These are phyloP conservation scores for Rosa hybrid DNA, from an alignment of 331 rosid genomes.

Conservation along the genomic window DNA sequence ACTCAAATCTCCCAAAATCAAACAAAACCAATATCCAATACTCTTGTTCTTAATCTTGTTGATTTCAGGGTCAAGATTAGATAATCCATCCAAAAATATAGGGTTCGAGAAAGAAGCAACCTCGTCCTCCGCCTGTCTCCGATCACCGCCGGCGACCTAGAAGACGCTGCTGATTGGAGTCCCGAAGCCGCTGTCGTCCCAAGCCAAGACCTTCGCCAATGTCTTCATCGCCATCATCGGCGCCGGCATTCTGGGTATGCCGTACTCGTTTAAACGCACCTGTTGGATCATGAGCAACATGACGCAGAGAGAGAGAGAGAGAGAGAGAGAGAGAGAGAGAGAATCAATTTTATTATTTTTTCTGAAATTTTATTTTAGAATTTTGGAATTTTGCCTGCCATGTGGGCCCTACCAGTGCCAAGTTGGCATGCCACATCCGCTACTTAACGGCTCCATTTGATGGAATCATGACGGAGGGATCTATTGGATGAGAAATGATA, in stretches of 20 bases:
- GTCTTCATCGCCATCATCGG: conserved; percentile 61
- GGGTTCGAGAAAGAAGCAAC: conserved; percentile 20
- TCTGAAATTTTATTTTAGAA: too few relatives aligned
- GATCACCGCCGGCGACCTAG: conserved; percentile 33
- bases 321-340: too few relatives aligned
- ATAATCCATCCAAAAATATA: conserved; percentile 14
- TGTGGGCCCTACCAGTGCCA: too few relatives aligned
- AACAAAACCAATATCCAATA: not conserved
- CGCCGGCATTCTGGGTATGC: conserved; percentile 58
- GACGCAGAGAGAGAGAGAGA: not conserved
- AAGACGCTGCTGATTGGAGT: conserved; percentile 27
- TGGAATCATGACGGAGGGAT: too few relatives aligned
- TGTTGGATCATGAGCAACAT: conserved; percentile 50
- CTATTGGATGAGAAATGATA: too few relatives aligned
- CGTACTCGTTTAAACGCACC: conserved; percentile 55
- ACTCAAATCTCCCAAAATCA: not conserved
- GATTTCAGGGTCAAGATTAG: not conserved
- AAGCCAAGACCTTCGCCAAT: conserved; percentile 55
- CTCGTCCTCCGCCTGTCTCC: conserved; percentile 28
- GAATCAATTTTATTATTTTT: too few relatives aligned
- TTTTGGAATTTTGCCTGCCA: too few relatives aligned
- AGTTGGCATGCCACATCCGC: too few relatives aligned
- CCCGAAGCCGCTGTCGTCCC: conserved; percentile 41
- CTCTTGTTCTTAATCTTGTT: not conserved
- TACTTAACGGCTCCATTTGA: too few relatives aligned